Evolutionary conservation across 148 eudicot species (phyloP), one percentile per base, ranked within the genome.

Genomic region (Rhododendron ovatum): DNA sequence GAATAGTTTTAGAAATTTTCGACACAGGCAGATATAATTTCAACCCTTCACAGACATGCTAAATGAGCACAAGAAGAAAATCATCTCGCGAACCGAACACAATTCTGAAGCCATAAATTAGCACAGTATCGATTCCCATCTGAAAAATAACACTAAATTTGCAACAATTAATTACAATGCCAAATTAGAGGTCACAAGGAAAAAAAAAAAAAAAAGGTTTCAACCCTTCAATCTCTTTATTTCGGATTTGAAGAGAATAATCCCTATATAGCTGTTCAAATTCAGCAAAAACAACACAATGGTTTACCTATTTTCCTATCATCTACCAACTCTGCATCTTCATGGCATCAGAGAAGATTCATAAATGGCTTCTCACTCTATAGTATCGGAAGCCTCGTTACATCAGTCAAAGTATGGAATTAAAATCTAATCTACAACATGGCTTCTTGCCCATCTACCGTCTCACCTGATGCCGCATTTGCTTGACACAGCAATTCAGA

Each of bases 231-330:
- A 81, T 41, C 43, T 50, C 50, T 28, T 79, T 65, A 63, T 77
- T 59, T 77, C 30, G 20, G 26, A 63, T 53, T 82, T 74, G 15
- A 51, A 47, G 75, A 53, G 71, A 87, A 77, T 48, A 24, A 78
- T 61, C 26, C 75, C 35, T 55, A 47, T 77, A 39, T 30, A 83
- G 65, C 63, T 59, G 61, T 83, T 63, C 69, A 78, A 83, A 59
- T 83, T 87, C 86, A 83, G 83, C 69, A 24, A 71, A 55, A 78
- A 69, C 41, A 87, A 63, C 82, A 78, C 47, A 83, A 83, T 87
- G 80, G 65, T 41, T 35, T 86, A 30, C 59, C 82, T 67, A 7
- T 80, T 80, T 86, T 48, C 78, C 84, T 86, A 71, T 81, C 84
- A 86, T 73, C 53, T 67, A 26, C 87, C 81, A 18, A 50, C n/a